phyloP scores from a whole-genome alignment of 192 early-diverging fungal species.

The Piromyces sp. region DNA sequence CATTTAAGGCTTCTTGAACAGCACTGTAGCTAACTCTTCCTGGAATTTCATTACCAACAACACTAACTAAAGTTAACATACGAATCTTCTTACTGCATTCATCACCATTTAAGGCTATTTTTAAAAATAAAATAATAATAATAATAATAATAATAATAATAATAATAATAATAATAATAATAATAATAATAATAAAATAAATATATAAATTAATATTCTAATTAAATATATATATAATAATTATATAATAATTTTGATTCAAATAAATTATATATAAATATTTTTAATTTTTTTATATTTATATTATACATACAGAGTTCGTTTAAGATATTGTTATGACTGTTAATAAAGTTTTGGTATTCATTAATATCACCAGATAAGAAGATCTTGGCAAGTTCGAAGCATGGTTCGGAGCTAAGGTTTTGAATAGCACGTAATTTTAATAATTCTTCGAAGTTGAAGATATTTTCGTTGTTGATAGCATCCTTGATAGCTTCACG shows the following conservation, averaged over 20 bases:
- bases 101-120: background rate
- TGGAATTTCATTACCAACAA: background rate
- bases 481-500: background rate
- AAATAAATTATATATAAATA: background rate
- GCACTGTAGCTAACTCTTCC: background rate
- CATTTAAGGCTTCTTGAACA: background rate
- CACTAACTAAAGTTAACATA: background rate
- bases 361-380: background rate
- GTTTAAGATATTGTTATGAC: background rate
- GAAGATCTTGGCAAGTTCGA: background rate
- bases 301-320: background rate
- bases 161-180: too few relatives aligned
- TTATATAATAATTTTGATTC: too few relatives aligned
- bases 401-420: background rate
- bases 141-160: too few relatives aligned
- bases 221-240: too few relatives aligned
- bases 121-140: background rate
- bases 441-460: background rate
- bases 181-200: too few relatives aligned
- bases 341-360: background rate
- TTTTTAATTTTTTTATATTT: too few relatives aligned
- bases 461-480: background rate
- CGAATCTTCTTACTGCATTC: background rate
- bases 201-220: too few relatives aligned
- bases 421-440: background rate